Evolutionary conservation across 805 yeast genomes (phyloP), one percentile per base, ranked within the genome.

Genomic region (Danielia oregonensis): DNA sequence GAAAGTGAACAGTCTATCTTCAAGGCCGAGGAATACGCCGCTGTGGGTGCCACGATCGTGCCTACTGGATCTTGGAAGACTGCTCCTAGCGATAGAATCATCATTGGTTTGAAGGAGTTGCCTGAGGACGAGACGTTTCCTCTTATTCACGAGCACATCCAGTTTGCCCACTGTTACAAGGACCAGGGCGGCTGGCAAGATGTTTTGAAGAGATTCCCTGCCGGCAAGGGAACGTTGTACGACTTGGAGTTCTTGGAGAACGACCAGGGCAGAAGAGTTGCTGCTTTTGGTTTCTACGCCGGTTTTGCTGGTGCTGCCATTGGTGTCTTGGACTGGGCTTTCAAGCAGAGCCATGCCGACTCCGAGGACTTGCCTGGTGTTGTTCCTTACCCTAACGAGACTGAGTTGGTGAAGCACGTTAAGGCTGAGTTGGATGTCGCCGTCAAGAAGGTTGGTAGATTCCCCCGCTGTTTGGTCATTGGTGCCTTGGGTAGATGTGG

Each of bases 271-370:
- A 85, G 98, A 72, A 85, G 99, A 67, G 99, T 93, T 18, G 99
- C 99, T 29, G 98, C 98, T 6, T 93, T 93, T 59, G 99, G 99
- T n/a, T 93, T 78, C 72, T 91, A 91, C 61, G 98, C 99, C 29
- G 99, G 99, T n/a, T 93, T 93, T 60, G 98, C 97, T 5, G 99
- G 99, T 54, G 98, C 99, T 23, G 99, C 98, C 22, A 66, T 93
- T 36, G 98, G 98, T 53, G 72, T 91, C 33, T 78, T 78, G 60
- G 95, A 88, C 63, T 93, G 97, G 96, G 84, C 95, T 32, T 82
- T 84, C 68, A 91, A 91, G 63, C 91, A 86, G 61, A 63, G 79
- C 24, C 82, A 85, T 59, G 40, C 73, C 6, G 86, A 79, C 52
- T 54, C 67, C 36, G 77, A 79, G 58, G 79, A 86, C 45, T 70